These are phyloP conservation scores for Neopestalotiopsis sp. DNA, from an alignment of 2,329 filamentous ascomycete species.

Conservation along the genomic window DNA sequence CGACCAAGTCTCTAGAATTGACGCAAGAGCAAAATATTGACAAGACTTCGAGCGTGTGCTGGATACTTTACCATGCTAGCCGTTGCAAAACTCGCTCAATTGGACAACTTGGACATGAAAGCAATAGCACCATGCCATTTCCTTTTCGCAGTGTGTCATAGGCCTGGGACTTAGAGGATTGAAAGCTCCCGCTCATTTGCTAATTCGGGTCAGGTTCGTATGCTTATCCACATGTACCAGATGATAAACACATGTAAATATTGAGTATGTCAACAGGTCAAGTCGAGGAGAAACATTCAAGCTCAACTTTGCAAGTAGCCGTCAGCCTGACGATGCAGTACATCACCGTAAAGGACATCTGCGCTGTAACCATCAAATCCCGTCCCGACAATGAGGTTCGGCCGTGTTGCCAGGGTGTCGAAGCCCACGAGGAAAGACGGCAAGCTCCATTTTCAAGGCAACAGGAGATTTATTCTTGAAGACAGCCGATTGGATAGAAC, in stretches of 20 bases:
- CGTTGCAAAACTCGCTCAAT: not conserved
- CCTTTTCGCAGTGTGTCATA: not conserved
- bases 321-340: not conserved
- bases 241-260: not conserved
- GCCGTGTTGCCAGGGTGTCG: conserved; percentile 3
- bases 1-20: not conserved
- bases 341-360: conserved; percentile 6
- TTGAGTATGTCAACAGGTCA: not conserved
- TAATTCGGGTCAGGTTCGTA: not conserved
- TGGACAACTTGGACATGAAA: not conserved
- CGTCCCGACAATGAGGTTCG: conserved; percentile 10
- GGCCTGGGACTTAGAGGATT: not conserved
- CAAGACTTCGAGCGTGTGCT: not conserved
- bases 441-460: not conserved
- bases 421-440: conserved; percentile 6
- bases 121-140: not conserved
- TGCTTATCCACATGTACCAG: not conserved
- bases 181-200: not conserved
- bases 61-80: not conserved
- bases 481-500: conserved; percentile 7
- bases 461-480: conserved; percentile 3
- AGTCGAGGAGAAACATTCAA: not conserved
- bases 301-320: not conserved
- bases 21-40: not conserved
- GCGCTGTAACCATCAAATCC: conserved; percentile 8